Evolutionary conservation across 768 basidiomycete species (phyloP).

Genomic region (Paxillus rubicundulus): DNA sequence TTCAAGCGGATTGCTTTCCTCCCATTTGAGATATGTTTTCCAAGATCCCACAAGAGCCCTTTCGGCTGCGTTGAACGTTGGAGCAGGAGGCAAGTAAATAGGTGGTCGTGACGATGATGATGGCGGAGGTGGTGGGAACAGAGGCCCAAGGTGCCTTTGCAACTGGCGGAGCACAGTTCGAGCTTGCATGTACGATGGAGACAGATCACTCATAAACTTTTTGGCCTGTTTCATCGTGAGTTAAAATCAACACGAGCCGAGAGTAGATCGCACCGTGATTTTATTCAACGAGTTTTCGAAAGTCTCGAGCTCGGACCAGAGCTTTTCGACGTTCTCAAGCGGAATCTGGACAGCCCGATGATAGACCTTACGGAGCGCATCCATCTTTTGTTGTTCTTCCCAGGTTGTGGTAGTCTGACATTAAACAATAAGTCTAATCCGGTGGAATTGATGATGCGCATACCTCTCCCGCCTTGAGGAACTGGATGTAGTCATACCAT

Average conservation of each 20-base stretch:
- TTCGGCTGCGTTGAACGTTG: slow-evolving; percentile 72
- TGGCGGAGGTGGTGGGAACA: slow-evolving; percentile 53
- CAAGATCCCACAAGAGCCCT: slow-evolving; percentile 77
- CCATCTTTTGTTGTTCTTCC: slow-evolving; percentile 97
- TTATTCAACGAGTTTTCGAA: slow-evolving; percentile 90
- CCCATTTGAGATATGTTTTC: slow-evolving; percentile 94
- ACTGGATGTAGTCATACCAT: slow-evolving; percentile 93
- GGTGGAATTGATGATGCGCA: slow-evolving; percentile 21
- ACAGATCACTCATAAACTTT: slow-evolving; percentile 92
- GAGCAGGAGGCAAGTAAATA: slow-evolving; percentile 64
- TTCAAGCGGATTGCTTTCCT: slow-evolving; percentile 91
- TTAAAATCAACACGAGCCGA: background rate
- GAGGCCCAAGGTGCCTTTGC: slow-evolving; percentile 58
- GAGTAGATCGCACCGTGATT: slow-evolving; percentile 57
- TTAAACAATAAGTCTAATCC: slow-evolving; percentile 5
- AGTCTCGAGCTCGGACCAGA: slow-evolving; percentile 92
- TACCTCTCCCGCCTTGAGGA: slow-evolving; percentile 78
- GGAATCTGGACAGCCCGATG: slow-evolving; percentile 94
- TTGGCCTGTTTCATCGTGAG: slow-evolving; percentile 60
- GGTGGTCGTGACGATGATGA: slow-evolving; percentile 40
- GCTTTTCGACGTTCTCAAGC: slow-evolving; percentile 83
- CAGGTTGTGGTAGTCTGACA: slow-evolving; percentile 73
- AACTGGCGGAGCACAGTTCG: slow-evolving; percentile 84
- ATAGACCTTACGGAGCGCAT: slow-evolving; percentile 85
- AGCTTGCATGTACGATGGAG: slow-evolving; percentile 93